Evolutionary conservation across 805 yeast species (phyloP).

Genomic region (Lipomyces sp.): DNA sequence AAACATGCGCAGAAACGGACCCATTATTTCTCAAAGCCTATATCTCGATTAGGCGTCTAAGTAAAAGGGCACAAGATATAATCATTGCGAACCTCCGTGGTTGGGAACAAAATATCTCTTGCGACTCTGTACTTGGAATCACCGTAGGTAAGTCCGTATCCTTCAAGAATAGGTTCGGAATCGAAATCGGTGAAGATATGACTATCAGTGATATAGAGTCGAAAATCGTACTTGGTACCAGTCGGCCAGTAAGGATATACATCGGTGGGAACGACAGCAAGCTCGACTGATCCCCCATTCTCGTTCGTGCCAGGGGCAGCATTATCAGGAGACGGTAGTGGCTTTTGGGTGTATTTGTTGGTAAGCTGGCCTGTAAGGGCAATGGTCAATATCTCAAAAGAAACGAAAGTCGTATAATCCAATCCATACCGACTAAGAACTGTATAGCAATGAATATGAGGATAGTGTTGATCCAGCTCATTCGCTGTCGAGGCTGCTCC

Average conservation of each 20-base stretch:
- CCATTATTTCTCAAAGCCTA: constrained; percentile 43
- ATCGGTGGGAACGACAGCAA: constrained; percentile 19
- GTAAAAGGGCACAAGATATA: neutral
- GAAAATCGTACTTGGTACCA: constrained; percentile 32
- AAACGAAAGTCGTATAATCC: neutral
- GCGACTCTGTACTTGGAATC: constrained; percentile 13
- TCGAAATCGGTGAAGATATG: constrained; percentile 25
- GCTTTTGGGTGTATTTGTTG: constrained; percentile 8
- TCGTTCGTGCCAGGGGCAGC: constrained; percentile 9
- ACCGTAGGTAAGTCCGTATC: constrained; percentile 20
- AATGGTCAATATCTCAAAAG: neutral
- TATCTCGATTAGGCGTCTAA: constrained; percentile 4
- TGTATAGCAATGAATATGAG: constrained; percentile 28
- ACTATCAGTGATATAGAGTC: constrained; percentile 29
- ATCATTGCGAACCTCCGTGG: constrained; percentile 7
- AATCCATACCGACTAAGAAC: constrained; percentile 20
- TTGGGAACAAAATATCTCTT: constrained; percentile 13
- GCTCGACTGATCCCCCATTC: constrained; percentile 12
- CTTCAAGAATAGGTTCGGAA: constrained; percentile 21
- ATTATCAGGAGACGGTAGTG: constrained; percentile 7
- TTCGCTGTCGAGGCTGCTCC: constrained; percentile 13
- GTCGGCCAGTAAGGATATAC: constrained; percentile 32
- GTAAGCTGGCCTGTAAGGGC: constrained; percentile 21
- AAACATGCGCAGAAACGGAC: constrained; percentile 46
- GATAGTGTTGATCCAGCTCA: constrained; percentile 32